These are phyloP conservation scores for Volvox africanus DNA, from an alignment of 139 green algal species.

Conservation along the genomic window DNA sequence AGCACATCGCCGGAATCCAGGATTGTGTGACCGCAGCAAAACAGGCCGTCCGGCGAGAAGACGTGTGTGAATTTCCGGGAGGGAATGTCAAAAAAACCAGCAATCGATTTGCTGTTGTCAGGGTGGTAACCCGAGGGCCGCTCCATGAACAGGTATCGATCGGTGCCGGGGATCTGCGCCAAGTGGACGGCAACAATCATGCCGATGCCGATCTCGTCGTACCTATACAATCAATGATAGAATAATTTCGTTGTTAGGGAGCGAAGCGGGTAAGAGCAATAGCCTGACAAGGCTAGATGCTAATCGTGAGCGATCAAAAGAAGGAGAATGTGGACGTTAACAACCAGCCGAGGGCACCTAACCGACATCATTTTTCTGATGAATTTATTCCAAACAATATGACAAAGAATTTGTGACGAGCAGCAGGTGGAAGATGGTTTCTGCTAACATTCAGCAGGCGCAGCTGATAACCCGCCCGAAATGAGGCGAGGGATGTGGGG, in stretches of 20 bases:
- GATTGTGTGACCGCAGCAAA: conserved; percentile 55
- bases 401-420: too few relatives aligned
- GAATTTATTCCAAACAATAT: too few relatives aligned
- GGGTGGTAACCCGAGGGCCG: conserved; percentile 56
- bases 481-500: too few relatives aligned
- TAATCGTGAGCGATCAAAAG: not conserved
- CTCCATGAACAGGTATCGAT: conserved; percentile 63
- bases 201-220: not conserved
- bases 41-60: conserved; percentile 43
- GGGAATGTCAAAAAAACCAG: conserved; percentile 39
- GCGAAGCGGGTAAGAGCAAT: not conserved
- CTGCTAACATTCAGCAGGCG: too few relatives aligned
- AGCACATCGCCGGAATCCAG: conserved; percentile 32
- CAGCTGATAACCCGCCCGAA: too few relatives aligned
- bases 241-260: not conserved
- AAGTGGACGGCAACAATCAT: conserved; percentile 63
- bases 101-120: not conserved
- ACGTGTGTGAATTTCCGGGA: conserved; percentile 24
- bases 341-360: too few relatives aligned
- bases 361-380: too few relatives aligned
- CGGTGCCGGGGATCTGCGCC: conserved; percentile 44
- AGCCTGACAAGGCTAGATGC: not conserved
- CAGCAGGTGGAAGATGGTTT: not conserved
- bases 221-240: not conserved
- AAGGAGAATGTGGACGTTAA: too few relatives aligned